These are phyloP conservation scores for Chrysanthemum makinoi DNA, from an alignment of 129 eudicot genomes.

Conservation along the genomic window DNA sequence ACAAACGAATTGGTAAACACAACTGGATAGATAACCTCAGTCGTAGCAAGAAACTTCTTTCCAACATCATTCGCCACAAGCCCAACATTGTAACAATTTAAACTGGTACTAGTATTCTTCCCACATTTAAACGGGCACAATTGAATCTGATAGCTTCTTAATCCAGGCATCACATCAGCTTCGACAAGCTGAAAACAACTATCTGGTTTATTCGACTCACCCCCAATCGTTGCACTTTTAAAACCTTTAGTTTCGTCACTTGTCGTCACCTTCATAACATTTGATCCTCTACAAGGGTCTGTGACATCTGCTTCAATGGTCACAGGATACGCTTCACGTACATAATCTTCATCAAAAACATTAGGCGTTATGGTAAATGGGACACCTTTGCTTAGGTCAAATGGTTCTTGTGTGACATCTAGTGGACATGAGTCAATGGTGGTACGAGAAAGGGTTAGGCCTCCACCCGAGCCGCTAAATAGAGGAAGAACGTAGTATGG, in stretches of 20 bases:
- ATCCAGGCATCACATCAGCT: constrained; percentile 34
- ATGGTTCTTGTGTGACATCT: constrained; percentile 26
- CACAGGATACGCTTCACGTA: constrained; percentile 24
- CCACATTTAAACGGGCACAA: constrained; percentile 36
- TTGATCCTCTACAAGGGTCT: constrained; percentile 29
- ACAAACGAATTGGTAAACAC: constrained; percentile 17
- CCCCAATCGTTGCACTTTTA: constrained; percentile 7
- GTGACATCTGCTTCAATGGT: constrained; percentile 17
- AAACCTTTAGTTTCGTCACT: too few relatives aligned
- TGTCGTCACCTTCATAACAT: constrained; percentile 16
- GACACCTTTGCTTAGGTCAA: constrained; percentile 25
- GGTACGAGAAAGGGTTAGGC: constrained; percentile 25
- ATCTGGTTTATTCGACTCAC: constrained; percentile 19
- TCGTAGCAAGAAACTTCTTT: constrained; percentile 14
- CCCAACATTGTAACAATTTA: constrained; percentile 29
- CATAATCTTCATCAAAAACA: constrained; percentile 17
- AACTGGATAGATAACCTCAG: constrained; percentile 26
- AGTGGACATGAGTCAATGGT: constrained; percentile 27
- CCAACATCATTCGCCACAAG: constrained; percentile 10
- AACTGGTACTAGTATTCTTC: not conserved
- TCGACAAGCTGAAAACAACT: constrained; percentile 38
- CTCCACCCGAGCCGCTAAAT: constrained; percentile 32
- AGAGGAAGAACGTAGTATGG: constrained; percentile 34
- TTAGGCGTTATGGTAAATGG: constrained; percentile 25
- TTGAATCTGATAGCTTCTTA: constrained; percentile 31